Base-by-base conservation (phyloP, 2,329 filamentous ascomycete species). In the Mycocentrospora acerina region DNA sequence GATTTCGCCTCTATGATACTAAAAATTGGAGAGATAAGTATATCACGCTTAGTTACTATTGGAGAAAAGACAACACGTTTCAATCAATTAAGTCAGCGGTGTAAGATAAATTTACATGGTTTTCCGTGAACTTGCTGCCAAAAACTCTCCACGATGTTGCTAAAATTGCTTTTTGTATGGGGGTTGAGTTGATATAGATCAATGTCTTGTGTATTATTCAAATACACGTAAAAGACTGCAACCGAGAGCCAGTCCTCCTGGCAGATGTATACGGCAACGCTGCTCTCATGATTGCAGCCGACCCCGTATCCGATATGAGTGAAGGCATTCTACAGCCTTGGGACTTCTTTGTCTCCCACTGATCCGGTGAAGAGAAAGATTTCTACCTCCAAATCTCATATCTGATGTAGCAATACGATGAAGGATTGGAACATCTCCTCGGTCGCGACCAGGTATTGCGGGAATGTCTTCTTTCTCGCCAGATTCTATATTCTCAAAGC, bases 141-240 rank as follows among this genome's bases (percentile, higher is more conserved):
- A 22, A 22, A 22, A 22, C 19, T 22, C 19, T 22, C 5, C 5
- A 9, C 5, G 19, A 22, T 9, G 19, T 9, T 6, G 19, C 9
- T 22, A 6, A 22, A 5, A 22, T 22, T 9, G 19, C 19, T 22
- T 9, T 5, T 5, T 9, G 19, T 22, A 22, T 22, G 19, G 19
- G 19, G 5, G 5, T 22, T 22, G 19, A 22, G 19, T 22, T 5
- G 19, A 22, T 22, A n/a, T 46, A 42, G 42, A 32, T 49, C 12
- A 39, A 46, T 29, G 32, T 31, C 9, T 24, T 43, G 10, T 49
- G 43, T 14, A 49, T 46, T 13, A 28, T 44, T 11, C 46, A 44
- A 24, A 35, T 27, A 9, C 17, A 37, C 25, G 8, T 17, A 14
- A 25, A 41, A 3, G 46, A 49, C 17, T 32, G 34, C 22, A 19